Evolutionary conservation across 345 rosid species (phyloP), one percentile per base, ranked within the genome.

Genomic region (Lenwebbia sp.): DNA sequence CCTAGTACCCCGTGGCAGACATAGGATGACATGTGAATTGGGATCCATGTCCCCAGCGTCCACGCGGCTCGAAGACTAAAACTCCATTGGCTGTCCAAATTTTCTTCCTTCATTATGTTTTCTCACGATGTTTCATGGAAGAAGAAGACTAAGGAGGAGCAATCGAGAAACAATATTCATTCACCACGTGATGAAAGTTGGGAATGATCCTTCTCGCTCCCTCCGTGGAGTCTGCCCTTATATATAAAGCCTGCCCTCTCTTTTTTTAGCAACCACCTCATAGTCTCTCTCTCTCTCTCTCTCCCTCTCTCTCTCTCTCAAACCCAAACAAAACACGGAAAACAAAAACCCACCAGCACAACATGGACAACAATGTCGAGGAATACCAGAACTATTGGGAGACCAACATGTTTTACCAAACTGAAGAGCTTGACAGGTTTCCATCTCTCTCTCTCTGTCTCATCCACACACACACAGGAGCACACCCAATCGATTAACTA

Each of bases 361-460:
- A 23, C 25, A 83, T 83, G 84, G 84, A 83, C 15, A 82, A 89
- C 86, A 89, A 90, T 81, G 91, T 90, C 23, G 94, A 92, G 51
- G 98, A 95, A 37, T 91, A 88, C 85, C 91, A 82, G 75, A 91
- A 92, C 76, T 93, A 90, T 86, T 94, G 95, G 96, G 98, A 94
- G 84, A 86, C 95, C 2, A 93, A 85, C 84, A 87, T 87, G 88
- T 93, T 95, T 88, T 87, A 90, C 84, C 96, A 89, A 49, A 91
- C 90, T 52, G 94, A 94, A 88, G 96, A 94, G 52, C 87, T 92
- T 54, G 93, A 94, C 75, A 87, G 86, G 83, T 62, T 28, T 25
- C 37, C 37, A 50, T 52, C 51, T 54, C 57, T 47, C 52, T 52
- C 52, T 40, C 2, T 54, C 50, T 83, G 28, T 53, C 4, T 40